A percentile compares a stretch with the other conserved stretches of the same genome.
Conservation (phyloP, 495 filamentous ascomycete species). For the Parmelia sp. region DNA sequence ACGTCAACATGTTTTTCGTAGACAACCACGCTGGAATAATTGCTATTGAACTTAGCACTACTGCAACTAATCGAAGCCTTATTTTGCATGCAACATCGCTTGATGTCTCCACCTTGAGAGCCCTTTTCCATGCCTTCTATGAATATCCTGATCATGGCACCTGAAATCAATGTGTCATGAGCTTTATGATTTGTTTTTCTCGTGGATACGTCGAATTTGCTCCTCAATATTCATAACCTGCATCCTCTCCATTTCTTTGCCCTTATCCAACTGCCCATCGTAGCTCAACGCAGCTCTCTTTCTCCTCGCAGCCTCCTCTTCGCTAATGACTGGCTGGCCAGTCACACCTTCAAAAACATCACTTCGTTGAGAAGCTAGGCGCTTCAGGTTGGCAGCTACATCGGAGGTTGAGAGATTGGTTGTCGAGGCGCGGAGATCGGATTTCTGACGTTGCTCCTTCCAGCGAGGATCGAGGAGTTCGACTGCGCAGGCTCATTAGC, state of each 20-base stretch:
- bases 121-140: background rate
- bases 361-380: slow-evolving; percentile 83
- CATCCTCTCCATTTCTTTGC: slow-evolving; percentile 28
- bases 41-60: background rate
- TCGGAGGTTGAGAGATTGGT: slow-evolving; percentile 84
- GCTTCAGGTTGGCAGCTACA: slow-evolving; percentile 90
- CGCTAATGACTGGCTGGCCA: slow-evolving; percentile 52
- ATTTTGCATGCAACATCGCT: too few species aligned
- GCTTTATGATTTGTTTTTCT: slow-evolving; percentile 32
- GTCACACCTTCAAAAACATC: slow-evolving; percentile 83
- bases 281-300: slow-evolving; percentile 64
- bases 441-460: slow-evolving; percentile 90
- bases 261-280: slow-evolving; percentile 46
- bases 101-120: too few species aligned
- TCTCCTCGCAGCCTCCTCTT: slow-evolving; percentile 69
- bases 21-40: slow-evolving; percentile 1
- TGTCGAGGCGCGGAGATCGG: slow-evolving; percentile 73
- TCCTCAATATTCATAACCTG: slow-evolving; percentile 33
- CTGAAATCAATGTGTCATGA: background rate
- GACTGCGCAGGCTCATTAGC: slow-evolving; percentile 39
- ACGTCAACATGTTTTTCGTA: slow-evolving; percentile 14
- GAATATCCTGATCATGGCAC: background rate
- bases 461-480: slow-evolving; percentile 92
- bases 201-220: slow-evolving; percentile 45
- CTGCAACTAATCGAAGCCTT: too few species aligned